Evolutionary conservation across 129 eudicot genomes (phyloP).

Genomic region (Lactuca saligna): DNA sequence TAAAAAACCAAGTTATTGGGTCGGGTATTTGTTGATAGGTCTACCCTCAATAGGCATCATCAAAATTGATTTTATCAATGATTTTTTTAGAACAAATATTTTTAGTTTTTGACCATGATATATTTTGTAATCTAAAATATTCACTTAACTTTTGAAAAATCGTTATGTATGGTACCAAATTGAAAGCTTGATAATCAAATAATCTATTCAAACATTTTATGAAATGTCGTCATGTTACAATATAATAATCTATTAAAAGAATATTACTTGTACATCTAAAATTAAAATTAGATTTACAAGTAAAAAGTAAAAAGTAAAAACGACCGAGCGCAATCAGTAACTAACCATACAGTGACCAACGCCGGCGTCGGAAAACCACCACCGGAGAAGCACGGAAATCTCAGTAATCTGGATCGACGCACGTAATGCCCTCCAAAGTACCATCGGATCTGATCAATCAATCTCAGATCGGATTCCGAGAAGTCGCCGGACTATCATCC

Average conservation of each 20-base stretch:
- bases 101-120: no score
- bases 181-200: neutral
- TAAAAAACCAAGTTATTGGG: no score
- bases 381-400: slow-evolving; percentile 15
- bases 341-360: neutral
- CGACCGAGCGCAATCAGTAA: neutral
- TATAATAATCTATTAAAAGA: no score
- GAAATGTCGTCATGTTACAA: no score
- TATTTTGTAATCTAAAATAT: neutral
- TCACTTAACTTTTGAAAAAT: no score
- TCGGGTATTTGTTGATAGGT: no score
- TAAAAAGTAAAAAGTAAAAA: neutral
- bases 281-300: no score
- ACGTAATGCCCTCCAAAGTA: slow-evolving; percentile 37
- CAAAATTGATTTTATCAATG: no score
- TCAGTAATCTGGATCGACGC: neutral
- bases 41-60: no score
- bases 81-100: no score
- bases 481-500: slow-evolving; percentile 51
- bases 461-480: slow-evolving; percentile 51
- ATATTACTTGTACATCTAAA: no score
- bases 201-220: no score
- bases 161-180: neutral
- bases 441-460: slow-evolving; percentile 57
- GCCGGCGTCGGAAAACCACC: slow-evolving; percentile 1